These are phyloP conservation scores for Coleophoma crateriformis DNA, from an alignment of 2,329 filamentous ascomycete genomes.

Conservation along the genomic window DNA sequence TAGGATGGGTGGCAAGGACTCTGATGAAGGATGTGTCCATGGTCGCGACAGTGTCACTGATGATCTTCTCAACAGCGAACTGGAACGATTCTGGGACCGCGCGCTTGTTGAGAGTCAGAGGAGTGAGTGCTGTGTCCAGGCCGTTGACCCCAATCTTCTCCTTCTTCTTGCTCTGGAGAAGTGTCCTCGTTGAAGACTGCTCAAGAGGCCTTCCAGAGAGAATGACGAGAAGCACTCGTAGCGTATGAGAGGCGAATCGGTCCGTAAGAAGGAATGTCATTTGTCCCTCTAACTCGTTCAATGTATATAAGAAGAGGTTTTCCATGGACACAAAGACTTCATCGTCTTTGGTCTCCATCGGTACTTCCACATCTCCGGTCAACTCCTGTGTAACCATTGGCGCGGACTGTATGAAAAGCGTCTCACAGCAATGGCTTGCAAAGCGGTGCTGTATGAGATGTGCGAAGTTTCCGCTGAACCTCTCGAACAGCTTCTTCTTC, in stretches of 20 bases:
- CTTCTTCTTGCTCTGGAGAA: constrained; percentile 91
- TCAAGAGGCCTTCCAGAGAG: constrained; percentile 79
- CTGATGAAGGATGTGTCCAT: constrained; percentile 77
- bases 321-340: constrained; percentile 64
- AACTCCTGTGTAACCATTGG: constrained; percentile 73
- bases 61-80: constrained; percentile 73
- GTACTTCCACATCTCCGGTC: constrained; percentile 39
- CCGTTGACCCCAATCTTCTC: constrained; percentile 68
- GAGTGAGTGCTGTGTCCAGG: constrained; percentile 41
- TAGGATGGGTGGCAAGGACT: constrained; percentile 79
- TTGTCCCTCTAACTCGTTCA: constrained; percentile 84
- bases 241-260: constrained; percentile 86
- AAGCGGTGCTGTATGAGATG: constrained; percentile 92
- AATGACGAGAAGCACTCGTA: constrained; percentile 80
- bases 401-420: constrained; percentile 79
- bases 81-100: constrained; percentile 76
- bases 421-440: constrained; percentile 95
- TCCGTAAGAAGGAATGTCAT: constrained; percentile 72
- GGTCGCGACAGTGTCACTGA: constrained; percentile 66
- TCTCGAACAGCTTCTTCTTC: constrained; percentile 80
- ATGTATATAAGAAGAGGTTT: constrained; percentile 72
- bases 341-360: constrained; percentile 44
- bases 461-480: constrained; percentile 81
- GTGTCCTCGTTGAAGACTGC: constrained; percentile 58
- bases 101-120: constrained; percentile 38